Evolutionary conservation across 1,284 basidiomycete species (phyloP).

Genomic region (Malassezia equina): DNA sequence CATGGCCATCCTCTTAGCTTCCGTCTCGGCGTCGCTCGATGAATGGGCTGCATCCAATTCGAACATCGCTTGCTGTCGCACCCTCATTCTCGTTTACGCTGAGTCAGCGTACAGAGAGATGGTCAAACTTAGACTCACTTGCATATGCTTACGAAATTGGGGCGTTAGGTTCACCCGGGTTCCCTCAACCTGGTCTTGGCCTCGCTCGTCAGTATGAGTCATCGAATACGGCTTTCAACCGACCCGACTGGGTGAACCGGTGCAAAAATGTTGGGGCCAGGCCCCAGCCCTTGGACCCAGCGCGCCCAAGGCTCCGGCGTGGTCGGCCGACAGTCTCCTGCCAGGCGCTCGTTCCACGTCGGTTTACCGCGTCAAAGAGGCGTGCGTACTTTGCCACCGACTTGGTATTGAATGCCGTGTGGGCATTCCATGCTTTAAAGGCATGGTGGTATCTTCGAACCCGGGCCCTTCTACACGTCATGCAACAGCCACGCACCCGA

Average conservation of each 20-base stretch:
- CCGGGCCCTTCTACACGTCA: neutral
- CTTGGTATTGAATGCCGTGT: neutral
- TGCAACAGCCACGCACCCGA: neutral
- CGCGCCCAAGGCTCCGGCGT: neutral
- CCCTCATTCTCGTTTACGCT: neutral
- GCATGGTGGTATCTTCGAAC: neutral
- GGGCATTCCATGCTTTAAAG: conserved; percentile 9
- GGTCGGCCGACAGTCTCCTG: neutral
- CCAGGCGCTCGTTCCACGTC: neutral
- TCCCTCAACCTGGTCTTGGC: neutral
- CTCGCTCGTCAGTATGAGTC: neutral
- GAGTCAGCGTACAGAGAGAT: neutral
- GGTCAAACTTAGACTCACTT: neutral
- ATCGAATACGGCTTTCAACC: neutral
- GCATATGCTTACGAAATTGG: conserved; percentile 1
- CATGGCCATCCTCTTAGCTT: neutral
- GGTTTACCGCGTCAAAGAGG: neutral
- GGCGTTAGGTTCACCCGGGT: neutral
- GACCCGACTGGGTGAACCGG: neutral
- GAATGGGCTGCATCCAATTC: neutral
- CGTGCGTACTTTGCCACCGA: neutral
- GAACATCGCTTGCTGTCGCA: neutral
- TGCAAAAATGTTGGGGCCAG: neutral
- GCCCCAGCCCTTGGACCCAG: neutral
- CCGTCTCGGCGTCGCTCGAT: neutral